Base-by-base conservation (phyloP, 73 alveolate genomes). In the Urostyla sp. region DNA sequence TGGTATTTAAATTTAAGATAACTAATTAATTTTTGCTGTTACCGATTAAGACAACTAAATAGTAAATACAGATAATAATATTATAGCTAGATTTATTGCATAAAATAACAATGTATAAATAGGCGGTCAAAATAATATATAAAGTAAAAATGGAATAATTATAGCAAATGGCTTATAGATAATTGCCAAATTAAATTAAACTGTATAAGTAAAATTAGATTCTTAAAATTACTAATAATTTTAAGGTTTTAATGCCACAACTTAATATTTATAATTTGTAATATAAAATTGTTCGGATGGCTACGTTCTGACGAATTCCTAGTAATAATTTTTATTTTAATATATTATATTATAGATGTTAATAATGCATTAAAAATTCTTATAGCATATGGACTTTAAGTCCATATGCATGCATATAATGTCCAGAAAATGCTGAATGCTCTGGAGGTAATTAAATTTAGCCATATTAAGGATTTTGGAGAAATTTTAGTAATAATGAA, bases 401-500 rank as follows among this genome's bases (percentile, higher is more conserved):
- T 5, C 5, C 72, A 11, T 55, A n/a, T n/a, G n/a, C n/a, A n/a
- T n/a, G 72, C 18, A 11, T 6, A 5, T 26, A 30, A 55, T 55
- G 72, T 24, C 72, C 72, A 55, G 4, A 20, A 3, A 55, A 55
- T 55, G 43, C 72, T 26, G 4, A 26, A 3, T 55, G 72, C 30
- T 8, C 16, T 6, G 72, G 72, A 24, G 72, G 72, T 4, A 26
- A 43, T 26, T 11, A 21, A 16, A 6, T 55, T 20, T 2, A 18
- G 30, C 49, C 46, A 13, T 5, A 5, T 20, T 11, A 21, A 4
- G 45, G 45, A 5, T 55, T 6, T 55, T 55, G 72, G 72, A 55
- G 72, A 24, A 46, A n/a, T n/a, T n/a, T n/a, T n/a, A n/a, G 49
- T 18, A 26, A 43, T 11, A 6, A 20, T 6, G 7, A 16, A 18